Conservation (phyloP, 441 rosid genomes). For the Sinapis alba region DNA sequence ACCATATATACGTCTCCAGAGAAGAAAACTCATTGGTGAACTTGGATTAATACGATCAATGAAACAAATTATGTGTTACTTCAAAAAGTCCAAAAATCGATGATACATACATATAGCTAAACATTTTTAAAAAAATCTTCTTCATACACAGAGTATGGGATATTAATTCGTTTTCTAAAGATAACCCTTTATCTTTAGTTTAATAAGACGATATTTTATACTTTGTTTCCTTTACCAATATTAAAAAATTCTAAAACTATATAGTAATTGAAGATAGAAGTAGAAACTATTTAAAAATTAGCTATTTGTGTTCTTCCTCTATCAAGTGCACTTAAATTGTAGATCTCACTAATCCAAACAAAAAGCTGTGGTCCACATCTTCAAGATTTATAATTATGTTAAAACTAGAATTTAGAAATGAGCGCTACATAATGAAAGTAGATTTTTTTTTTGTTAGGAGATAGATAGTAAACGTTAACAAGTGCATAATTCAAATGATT, state of each 20-base stretch:
- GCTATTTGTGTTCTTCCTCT: not conserved
- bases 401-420: not conserved
- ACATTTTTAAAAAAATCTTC: not conserved
- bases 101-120: too few relatives aligned
- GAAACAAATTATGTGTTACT: not conserved
- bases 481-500: constrained; percentile 5
- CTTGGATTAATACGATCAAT: not conserved
- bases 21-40: not conserved
- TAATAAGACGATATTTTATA: not conserved
- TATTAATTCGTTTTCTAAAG: not conserved
- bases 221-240: not conserved
- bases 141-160: not conserved
- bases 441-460: not conserved
- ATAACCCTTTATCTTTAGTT: not conserved
- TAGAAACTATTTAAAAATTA: not conserved
- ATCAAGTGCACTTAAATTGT: not conserved
- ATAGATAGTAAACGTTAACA: not conserved
- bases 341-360: not conserved
- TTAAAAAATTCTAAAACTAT: not conserved
- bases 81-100: not conserved
- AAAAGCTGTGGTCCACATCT: not conserved
- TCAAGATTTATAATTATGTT: not conserved
- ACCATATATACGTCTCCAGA: not conserved
- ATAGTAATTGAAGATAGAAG: not conserved
- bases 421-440: not conserved